Evolutionary conservation across 1,284 basidiomycete genomes (phyloP), one percentile per base, ranked within the genome.

Genomic region (Irpex lacteus): DNA sequence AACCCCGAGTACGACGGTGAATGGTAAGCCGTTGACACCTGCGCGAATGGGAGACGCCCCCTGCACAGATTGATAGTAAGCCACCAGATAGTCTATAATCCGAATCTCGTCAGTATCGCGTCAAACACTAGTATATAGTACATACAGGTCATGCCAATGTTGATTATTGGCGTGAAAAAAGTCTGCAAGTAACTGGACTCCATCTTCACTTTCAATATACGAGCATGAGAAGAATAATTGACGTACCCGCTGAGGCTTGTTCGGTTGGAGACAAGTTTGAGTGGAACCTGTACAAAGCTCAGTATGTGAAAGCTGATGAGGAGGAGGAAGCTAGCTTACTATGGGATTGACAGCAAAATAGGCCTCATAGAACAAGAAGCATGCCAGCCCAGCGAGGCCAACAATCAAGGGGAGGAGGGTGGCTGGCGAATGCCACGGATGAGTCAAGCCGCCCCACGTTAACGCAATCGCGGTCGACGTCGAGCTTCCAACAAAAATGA

Each of bases 21-120:
- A 63, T 0, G 75, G 74, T 54, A 84, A 74, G 0, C 75, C 63
- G 18, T 79, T 74, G 8, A 83, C 69, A 2, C 81, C 82, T 6
- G 80, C 76, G 1, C 68, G 62, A 13, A 79, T 73, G 0, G 82
- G 78, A 8, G 69, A 72, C 11, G 76, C 76, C 4, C 70, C 71
- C 38, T 77, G 74, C 61, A 78, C 76, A 15, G 75, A 73, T 69
- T 84, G 81, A 67, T 82, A 82, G 68, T 77, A 82, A 1, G 73
- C 70, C 3, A 72, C 73, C 9, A 76, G 55, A 62, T 73, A 76
- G 60, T 72, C 73, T 75, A 56, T 44, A 6, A 11, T 11, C 15
- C 15, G 40, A 44, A 44, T 44, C 40, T 11, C 40, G 40, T 11
- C 40, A 11, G 5, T 26, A 4, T 26, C 26, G 26, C 26, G 40